Evolutionary conservation across 495 filamentous ascomycete genomes (phyloP).

Genomic region (Beverwykella pulmonaria): DNA sequence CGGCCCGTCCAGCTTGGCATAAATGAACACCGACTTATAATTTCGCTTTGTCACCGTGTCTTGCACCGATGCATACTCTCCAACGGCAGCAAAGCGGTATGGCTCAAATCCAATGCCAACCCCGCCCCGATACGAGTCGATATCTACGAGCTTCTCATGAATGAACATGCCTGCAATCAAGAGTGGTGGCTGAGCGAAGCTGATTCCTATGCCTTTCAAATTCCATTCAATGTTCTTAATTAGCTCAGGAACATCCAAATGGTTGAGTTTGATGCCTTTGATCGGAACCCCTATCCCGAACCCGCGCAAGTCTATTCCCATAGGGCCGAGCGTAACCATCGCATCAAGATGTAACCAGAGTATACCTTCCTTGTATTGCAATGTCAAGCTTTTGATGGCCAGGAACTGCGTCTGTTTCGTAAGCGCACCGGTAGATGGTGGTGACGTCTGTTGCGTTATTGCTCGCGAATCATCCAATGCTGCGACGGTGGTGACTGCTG

Average conservation of each 20-base stretch:
- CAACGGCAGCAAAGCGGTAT: conserved; percentile 5
- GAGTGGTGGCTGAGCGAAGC: conserved; percentile 49
- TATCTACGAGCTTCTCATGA: conserved; percentile 22
- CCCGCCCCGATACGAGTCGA: conserved; percentile 45
- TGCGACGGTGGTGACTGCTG: too few relatives aligned
- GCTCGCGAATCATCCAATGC: too few relatives aligned
- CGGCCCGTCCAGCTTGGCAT: background rate
- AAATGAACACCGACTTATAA: background rate
- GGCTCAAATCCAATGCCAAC: background rate
- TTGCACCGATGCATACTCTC: background rate
- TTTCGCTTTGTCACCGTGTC: background rate
- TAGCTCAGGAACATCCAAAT: conserved; percentile 3
- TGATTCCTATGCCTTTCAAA: conserved; percentile 47
- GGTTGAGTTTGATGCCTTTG: background rate
- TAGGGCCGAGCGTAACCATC: background rate
- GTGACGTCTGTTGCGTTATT: too few relatives aligned
- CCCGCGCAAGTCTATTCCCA: background rate
- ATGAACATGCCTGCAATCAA: conserved; percentile 48
- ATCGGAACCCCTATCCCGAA: background rate
- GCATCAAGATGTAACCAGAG: background rate
- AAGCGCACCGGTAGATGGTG: background rate
- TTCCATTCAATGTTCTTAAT: background rate
- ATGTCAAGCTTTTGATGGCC: background rate
- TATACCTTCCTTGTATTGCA: background rate
- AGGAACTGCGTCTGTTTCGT: background rate